phyloP scores from a whole-genome alignment of 2,329 filamentous ascomycete species.

The Beauveria medogensis region DNA sequence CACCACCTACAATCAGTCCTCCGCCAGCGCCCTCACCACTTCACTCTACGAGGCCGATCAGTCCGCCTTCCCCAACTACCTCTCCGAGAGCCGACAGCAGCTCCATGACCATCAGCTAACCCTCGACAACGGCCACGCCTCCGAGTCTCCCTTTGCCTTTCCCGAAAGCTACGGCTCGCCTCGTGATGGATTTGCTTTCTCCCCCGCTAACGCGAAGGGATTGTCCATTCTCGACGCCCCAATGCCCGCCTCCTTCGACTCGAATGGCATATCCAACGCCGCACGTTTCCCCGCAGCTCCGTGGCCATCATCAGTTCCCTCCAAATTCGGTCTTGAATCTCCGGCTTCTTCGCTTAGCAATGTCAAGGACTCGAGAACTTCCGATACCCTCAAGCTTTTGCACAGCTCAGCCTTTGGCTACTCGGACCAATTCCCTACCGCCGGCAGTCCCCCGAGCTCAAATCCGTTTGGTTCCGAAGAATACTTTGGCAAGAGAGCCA shows the following conservation, averaged over 20 bases:
- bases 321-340: conserved; percentile 82
- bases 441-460: conserved; percentile 41
- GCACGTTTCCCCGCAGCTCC: conserved; percentile 71
- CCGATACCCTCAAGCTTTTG: conserved; percentile 55
- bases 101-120: conserved; percentile 41
- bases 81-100: conserved; percentile 32
- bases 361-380: conserved; percentile 52
- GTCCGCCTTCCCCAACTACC: conserved; percentile 30
- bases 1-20: conserved; percentile 39
- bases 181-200: conserved; percentile 71
- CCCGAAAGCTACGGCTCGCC: conserved; percentile 73
- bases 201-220: conserved; percentile 61
- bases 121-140: conserved; percentile 47
- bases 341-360: conserved; percentile 62
- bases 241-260: conserved; percentile 90
- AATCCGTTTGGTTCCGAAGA: conserved; percentile 47
- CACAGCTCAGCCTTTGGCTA: conserved; percentile 62
- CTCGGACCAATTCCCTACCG: conserved; percentile 51
- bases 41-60: conserved; percentile 39
- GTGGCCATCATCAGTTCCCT: conserved; percentile 85
- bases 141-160: conserved; percentile 50
- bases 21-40: conserved; percentile 59
- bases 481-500: conserved; percentile 61
- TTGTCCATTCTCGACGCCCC: conserved; percentile 91
- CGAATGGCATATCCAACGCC: conserved; percentile 86